phyloP scores from a whole-genome alignment of 176 grass and related monocot genomes.

The Saccharum spontaneum region DNA sequence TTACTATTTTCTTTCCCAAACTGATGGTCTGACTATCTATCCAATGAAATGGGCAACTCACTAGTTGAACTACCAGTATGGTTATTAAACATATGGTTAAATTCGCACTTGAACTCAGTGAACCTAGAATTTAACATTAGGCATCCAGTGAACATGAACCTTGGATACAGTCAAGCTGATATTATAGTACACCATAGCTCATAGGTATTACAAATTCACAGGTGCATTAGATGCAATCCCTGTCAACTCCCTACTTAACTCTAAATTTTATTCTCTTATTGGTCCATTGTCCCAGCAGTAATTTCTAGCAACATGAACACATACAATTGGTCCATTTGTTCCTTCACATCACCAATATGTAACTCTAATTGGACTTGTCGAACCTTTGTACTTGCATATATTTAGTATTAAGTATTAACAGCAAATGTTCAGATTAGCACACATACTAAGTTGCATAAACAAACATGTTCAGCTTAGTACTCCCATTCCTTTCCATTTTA shows the following conservation, averaged over 20 bases:
- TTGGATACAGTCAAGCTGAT: background rate
- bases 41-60: background rate
- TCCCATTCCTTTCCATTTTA: constrained; percentile 3
- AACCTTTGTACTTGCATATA: constrained; percentile 15
- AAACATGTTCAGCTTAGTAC: background rate
- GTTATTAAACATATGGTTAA: background rate
- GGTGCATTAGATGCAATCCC: background rate
- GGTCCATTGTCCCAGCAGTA: background rate
- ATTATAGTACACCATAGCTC: background rate
- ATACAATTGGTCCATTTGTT: constrained; percentile 16
- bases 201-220: background rate
- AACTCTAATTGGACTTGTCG: background rate
- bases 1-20: background rate
- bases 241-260: background rate
- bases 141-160: background rate
- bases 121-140: background rate
- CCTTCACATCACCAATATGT: background rate
- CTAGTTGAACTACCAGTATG: background rate
- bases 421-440: background rate
- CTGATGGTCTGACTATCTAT: background rate
- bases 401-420: constrained; percentile 27
- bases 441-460: background rate
- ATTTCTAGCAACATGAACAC: background rate
- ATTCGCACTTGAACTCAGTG: background rate
- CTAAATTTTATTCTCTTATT: background rate